Evolutionary conservation across 805 yeast species (phyloP).

Genomic region (Cyberlindnera euphorbiae): DNA sequence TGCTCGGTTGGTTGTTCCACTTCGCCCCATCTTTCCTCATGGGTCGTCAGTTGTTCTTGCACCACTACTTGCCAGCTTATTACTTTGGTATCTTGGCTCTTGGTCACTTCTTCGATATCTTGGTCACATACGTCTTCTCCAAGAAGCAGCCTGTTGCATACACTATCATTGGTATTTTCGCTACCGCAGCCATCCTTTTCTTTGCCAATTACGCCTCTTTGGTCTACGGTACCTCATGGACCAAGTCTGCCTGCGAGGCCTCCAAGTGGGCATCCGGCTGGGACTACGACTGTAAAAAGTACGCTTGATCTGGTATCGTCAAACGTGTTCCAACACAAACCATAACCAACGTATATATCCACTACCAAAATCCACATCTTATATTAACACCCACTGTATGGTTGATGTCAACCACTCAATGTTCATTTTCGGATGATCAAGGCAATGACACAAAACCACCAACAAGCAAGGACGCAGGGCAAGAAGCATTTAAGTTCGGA

Average conservation of each 20-base stretch:
- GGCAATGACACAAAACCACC: no score
- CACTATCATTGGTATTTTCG: constrained; percentile 41
- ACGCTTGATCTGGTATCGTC: constrained; percentile 8
- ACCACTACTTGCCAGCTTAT: constrained; percentile 89
- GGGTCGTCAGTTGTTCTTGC: constrained; percentile 91
- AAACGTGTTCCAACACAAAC: no score
- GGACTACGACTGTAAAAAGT: constrained; percentile 84
- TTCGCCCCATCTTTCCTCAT: constrained; percentile 74
- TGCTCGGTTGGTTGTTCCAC: constrained; percentile 69
- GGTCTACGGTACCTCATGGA: constrained; percentile 79
- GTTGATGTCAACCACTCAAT: no score
- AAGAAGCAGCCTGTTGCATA: constrained; percentile 40
- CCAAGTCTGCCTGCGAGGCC: constrained; percentile 55
- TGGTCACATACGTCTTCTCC: constrained; percentile 39
- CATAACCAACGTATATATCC: no score
- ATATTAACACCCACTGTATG: no score
- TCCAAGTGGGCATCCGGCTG: constrained; percentile 60
- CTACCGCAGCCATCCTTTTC: constrained; percentile 45
- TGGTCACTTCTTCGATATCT: constrained; percentile 60
- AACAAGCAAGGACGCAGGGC: no score
- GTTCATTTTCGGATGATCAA: no score
- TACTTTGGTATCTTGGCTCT: constrained; percentile 80
- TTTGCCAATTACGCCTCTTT: constrained; percentile 66
- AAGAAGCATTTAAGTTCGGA: no score
- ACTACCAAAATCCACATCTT: no score